Evolutionary conservation across 2,329 filamentous ascomycete species (phyloP).

Genomic region (Ophiocordyceps sinensis): DNA sequence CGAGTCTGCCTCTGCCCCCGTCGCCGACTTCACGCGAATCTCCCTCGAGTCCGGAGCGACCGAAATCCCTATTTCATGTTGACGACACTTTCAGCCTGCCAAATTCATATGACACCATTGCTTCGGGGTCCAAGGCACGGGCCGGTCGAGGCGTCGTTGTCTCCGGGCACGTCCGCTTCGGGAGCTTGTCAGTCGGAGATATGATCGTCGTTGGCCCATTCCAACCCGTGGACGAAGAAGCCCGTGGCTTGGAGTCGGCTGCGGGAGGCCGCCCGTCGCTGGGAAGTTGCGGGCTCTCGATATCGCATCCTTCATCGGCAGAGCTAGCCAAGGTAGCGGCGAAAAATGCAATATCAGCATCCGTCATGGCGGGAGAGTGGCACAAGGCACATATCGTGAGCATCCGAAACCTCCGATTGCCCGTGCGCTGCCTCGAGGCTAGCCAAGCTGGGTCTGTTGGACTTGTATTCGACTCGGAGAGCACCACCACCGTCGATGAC

Average conservation of each 20-base stretch:
- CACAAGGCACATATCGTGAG: constrained; percentile 68
- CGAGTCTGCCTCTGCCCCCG: constrained; percentile 56
- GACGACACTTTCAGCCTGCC: constrained; percentile 78
- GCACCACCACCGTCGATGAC: constrained; percentile 4
- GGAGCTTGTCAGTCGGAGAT: constrained; percentile 64
- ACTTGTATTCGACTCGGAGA: constrained; percentile 40
- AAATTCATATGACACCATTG: constrained; percentile 32
- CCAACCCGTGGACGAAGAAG: constrained; percentile 37
- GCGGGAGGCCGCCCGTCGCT: constrained; percentile 33
- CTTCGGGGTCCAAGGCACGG: constrained; percentile 4
- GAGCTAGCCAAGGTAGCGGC: constrained; percentile 38
- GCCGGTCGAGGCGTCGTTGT: constrained; percentile 55
- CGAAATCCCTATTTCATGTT: constrained; percentile 64
- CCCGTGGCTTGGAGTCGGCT: constrained; percentile 11
- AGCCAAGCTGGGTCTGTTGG: constrained; percentile 88
- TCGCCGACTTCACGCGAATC: constrained; percentile 32
- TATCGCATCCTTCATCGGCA: constrained; percentile 37
- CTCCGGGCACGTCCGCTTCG: constrained; percentile 72
- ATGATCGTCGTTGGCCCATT: constrained; percentile 70
- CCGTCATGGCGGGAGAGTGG: constrained; percentile 54
- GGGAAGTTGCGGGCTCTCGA: constrained; percentile 32
- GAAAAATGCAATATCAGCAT: constrained; percentile 36
- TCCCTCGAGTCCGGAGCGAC: constrained; percentile 42
- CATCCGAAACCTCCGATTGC: constrained; percentile 73
- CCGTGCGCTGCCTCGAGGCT: constrained; percentile 58